Evolutionary conservation across 805 yeast genomes (phyloP), one percentile per base, ranked within the genome.

Genomic region (Wickerhamia fluorescens): DNA sequence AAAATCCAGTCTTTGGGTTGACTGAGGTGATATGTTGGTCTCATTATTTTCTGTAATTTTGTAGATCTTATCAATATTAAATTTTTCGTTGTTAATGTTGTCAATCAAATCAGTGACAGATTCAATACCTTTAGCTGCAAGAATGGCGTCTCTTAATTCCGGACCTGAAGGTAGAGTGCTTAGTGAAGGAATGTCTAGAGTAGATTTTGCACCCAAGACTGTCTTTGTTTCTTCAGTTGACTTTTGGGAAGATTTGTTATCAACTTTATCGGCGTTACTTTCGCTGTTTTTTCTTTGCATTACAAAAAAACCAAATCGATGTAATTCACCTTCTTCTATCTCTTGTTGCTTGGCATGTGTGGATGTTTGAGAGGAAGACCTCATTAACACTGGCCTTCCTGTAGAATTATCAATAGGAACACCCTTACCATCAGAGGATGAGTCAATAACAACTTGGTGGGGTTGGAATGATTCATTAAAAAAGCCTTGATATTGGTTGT

Each of bases 291-390:
- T 60, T 36, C 78, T 73, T 45, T 75, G 84, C 48, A 78, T 82
- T 40, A 85, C 77, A 44, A 75, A 83, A 45, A 76, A 74, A 12
- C 94, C 94, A 77, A 86, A 76, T 56, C 81, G 76, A 53, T 84
- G 95, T 39, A 86, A 69, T 47, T 83, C 94, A 44, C 96, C 96
- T 61, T 87, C 96, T 50, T 87, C 96, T 36, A 77, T 78, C 49
- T 86, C 95, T 52, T 82, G 85, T 38, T 71, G 73, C 51, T 74
- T 78, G 10, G 87, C 85, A 45, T 81, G 75, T 7, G 71, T 43
- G 7, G 83, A 69, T 1, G 82, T 77, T 38, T 73, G 80, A 0
- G 85, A 76, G 4, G 72, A 58, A 4, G 78, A 73, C 40, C 79
- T 66, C 54, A 76, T 68, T 37, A 79, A 56, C 13, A 81, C 76